phyloP scores from a whole-genome alignment of 2,329 filamentous ascomycete genomes.

The Ophiocordyceps unilateralis region DNA sequence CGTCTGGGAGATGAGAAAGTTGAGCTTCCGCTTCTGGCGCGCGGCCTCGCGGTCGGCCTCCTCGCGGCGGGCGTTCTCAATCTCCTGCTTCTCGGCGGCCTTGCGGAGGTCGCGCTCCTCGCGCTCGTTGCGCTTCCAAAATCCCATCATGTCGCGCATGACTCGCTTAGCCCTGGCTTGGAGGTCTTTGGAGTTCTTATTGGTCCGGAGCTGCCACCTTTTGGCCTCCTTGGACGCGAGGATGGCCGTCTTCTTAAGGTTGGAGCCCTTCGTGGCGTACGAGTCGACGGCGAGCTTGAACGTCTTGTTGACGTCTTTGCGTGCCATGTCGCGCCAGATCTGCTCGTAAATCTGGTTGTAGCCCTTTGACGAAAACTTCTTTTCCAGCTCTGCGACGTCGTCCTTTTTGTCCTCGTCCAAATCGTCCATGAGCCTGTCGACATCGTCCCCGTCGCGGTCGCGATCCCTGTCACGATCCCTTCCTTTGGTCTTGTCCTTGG shows the following conservation, averaged over 20 bases:
- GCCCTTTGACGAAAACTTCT: conserved; percentile 68
- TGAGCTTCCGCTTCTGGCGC: conserved; percentile 94
- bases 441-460: conserved; percentile 28
- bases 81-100: conserved; percentile 84
- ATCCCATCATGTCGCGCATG: conserved; percentile 98
- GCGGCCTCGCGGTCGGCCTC: conserved; percentile 96
- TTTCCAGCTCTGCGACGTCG: conserved; percentile 36
- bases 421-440: conserved; percentile 21
- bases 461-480: conserved; percentile 2
- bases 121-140: conserved; percentile 98
- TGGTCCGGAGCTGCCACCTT: conserved; percentile 91
- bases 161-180: conserved; percentile 93
- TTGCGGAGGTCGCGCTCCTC: conserved; percentile 91
- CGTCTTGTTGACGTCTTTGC: conserved; percentile 86
- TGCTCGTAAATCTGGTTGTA: conserved; percentile 97
- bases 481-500: conserved; percentile 26
- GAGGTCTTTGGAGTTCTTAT: conserved; percentile 96
- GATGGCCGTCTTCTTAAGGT: conserved; percentile 93
- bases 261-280: conserved; percentile 75
- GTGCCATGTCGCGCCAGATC: conserved; percentile 87
- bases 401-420: conserved; percentile 35
- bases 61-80: conserved; percentile 90
- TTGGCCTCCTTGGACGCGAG: conserved; percentile 93
- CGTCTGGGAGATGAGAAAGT: conserved; percentile 97
- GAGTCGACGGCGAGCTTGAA: conserved; percentile 78